Evolutionary conservation across 2,329 filamentous ascomycete genomes (phyloP), one percentile per base, ranked within the genome.

Genomic region (Talaromyces piceae): DNA sequence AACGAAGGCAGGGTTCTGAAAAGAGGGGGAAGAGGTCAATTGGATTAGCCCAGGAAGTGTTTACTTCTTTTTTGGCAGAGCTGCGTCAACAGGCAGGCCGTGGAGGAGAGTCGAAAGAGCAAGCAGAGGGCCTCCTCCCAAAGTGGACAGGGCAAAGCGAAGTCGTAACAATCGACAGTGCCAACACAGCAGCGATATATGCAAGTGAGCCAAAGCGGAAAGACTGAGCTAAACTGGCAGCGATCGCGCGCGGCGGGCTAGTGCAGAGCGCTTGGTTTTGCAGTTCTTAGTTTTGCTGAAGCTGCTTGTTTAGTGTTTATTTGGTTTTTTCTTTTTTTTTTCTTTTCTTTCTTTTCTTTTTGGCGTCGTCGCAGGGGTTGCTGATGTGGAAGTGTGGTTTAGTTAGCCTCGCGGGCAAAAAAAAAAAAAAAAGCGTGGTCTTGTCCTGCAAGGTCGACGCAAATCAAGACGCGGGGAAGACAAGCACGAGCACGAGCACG

Each of bases 131-230:
- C 27, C 30, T 41, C 30, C 22, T n/a, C 23, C 7, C 23, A 37
- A 37, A 37, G 31, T 26, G 39, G 25, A 49, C 18, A 30, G 25
- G 30, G 23, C 13, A 11, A 25, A 5, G 28, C 20, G 23, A 30
- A 37, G 26, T 23, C 45, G 45, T 45, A 37, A 37, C 28, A 50
- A 50, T 33, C 26, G 23, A 43, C 46, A 28, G 31, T 54, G 54
- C 54, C 54, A 56, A 51, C 54, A 45, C 54, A 56, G 49, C 51
- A 54, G 44, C 22, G 44, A 41, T 16, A 26, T 54, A 54, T 56
- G 54, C 54, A 56, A 25, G 54, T 52, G 45, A 51, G 49, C 54
- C 41, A 54, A 56, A 51, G 54, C 45, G 54, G 54, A 51, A 56
- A 50, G 54, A 49, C 51, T 49, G 52, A 51, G 46, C 54, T 45